Percentiles rank a stretch among this genome's conserved stretches.
Conservation (phyloP, 495 filamentous ascomycete species). For the Cairneyella variabilis region DNA sequence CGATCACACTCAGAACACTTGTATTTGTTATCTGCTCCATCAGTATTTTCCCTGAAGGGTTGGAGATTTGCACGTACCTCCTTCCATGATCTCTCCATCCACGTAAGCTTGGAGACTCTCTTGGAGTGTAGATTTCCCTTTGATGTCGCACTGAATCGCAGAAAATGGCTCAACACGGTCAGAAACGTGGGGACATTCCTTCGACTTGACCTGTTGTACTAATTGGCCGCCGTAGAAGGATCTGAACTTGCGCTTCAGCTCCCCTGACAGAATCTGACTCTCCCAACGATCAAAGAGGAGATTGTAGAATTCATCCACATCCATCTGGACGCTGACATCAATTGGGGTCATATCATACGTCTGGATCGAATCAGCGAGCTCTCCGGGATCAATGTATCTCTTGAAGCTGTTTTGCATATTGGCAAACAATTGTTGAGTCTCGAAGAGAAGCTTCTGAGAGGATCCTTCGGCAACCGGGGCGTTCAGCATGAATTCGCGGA, state of each 20-base stretch:
- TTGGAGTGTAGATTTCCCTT: constrained; percentile 77
- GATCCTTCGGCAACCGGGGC: constrained; percentile 50
- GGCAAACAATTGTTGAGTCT: constrained; percentile 78
- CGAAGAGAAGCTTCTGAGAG: constrained; percentile 65
- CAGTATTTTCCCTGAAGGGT: constrained; percentile 3
- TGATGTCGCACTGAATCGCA: constrained; percentile 95
- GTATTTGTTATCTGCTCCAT: constrained; percentile 77
- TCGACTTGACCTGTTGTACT: constrained; percentile 91
- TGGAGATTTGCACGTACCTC: constrained; percentile 48
- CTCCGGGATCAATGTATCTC: constrained; percentile 67
- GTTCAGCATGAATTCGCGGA: constrained; percentile 79
- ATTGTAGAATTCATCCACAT: constrained; percentile 97
- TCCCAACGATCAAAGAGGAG: constrained; percentile 90
- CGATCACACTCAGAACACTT: constrained; percentile 87
- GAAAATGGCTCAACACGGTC: constrained; percentile 88
- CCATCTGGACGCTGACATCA: constrained; percentile 89
- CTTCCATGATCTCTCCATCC: constrained; percentile 95
- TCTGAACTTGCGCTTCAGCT: constrained; percentile 71
- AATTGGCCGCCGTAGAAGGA: constrained; percentile 88
- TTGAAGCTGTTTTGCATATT: constrained; percentile 78
- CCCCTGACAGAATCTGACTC: constrained; percentile 63
- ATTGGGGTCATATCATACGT: constrained; percentile 84
- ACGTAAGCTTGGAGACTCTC: constrained; percentile 94
- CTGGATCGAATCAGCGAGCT: constrained; percentile 68
- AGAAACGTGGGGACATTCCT: constrained; percentile 91